Evolutionary conservation across 352 stramenopile species (phyloP), one percentile per base, ranked within the genome.

Genomic region (Discostella stelligera): DNA sequence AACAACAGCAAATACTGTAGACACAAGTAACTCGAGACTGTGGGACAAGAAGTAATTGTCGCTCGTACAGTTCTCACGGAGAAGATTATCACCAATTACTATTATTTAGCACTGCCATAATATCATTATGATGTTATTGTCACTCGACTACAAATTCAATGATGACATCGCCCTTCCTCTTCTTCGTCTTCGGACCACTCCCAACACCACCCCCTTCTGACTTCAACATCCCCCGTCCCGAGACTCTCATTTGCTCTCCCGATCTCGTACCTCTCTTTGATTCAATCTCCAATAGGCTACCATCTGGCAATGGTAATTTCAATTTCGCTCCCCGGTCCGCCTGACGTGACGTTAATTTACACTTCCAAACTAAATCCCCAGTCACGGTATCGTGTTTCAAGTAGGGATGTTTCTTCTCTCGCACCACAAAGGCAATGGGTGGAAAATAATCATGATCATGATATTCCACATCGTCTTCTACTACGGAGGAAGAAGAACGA

Each of bases 151-250:
- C 46, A 76, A 92, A 90, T 49, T 90, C 67, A 64, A 92, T 86
- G 39, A 90, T 55, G 20, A 92, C 66, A 80, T 89, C 73, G 7
- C 87, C 87, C 71, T 74, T 83, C 55, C 70, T 48, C 3, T 75
- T 83, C 55, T 73, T 37, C 2, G 75, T n/a, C n/a, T n/a, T n/a
- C n/a, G n/a, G n/a, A n/a, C n/a, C n/a, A n/a, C n/a, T n/a, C n/a
- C n/a, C n/a, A n/a, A n/a, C 80, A 59, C 74, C 78, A 37, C 39
- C 52, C 1, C 0, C 52, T 23, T 14, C 50, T 16, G 16, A 23
- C 49, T 88, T 91, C 20, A 74, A 75, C 84, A 92, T 91, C 46
- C 87, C 87, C 56, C 84, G 81, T n/a, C 73, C 73, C 11, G 66
- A 30, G 13, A 87, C 65, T 25, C 59, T 82, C 58, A 65, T 82